These are phyloP conservation scores for Streptanthus diversifolius DNA, from an alignment of 345 rosid species.

Conservation along the genomic window DNA sequence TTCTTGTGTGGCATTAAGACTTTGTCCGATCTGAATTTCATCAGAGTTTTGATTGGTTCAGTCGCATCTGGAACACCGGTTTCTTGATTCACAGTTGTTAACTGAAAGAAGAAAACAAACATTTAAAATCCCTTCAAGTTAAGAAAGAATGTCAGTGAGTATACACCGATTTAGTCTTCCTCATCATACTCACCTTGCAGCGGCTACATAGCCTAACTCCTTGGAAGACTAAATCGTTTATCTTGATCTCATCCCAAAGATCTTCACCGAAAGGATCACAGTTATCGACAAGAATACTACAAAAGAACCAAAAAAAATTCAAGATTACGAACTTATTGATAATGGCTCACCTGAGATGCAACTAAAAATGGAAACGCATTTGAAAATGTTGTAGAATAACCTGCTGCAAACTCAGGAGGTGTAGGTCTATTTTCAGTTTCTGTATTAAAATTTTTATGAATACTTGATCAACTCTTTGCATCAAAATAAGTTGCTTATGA, in stretches of 20 bases:
- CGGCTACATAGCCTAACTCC: constrained; percentile 80
- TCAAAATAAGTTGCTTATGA: not conserved
- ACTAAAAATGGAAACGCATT: constrained; percentile 68
- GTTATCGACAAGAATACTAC: constrained; percentile 64
- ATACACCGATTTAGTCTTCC: not conserved
- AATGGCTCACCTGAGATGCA: constrained; percentile 57
- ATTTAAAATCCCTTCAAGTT: not conserved
- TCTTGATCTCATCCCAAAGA: constrained; percentile 65
- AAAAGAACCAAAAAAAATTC: not conserved
- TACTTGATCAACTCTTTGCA: not conserved
- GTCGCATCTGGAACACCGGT: constrained; percentile 47
- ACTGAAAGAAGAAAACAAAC: constrained; percentile 33
- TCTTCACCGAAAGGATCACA: constrained; percentile 83
- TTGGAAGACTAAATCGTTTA: constrained; percentile 48
- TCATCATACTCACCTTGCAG: constrained; percentile 59
- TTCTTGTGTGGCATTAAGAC: constrained; percentile 65
- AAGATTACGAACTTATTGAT: not conserved
- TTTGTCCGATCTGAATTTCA: constrained; percentile 60
- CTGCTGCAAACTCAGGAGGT: constrained; percentile 65
- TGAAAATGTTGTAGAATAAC: constrained; percentile 62
- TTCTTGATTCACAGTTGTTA: constrained; percentile 72
- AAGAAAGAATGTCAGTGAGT: not conserved
- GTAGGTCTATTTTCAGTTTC: constrained; percentile 67
- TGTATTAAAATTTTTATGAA: constrained; percentile 21
- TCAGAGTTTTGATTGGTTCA: constrained; percentile 70